Evolutionary conservation across 176 grass and related monocot genomes (phyloP).

Genomic region (Secale cereale): DNA sequence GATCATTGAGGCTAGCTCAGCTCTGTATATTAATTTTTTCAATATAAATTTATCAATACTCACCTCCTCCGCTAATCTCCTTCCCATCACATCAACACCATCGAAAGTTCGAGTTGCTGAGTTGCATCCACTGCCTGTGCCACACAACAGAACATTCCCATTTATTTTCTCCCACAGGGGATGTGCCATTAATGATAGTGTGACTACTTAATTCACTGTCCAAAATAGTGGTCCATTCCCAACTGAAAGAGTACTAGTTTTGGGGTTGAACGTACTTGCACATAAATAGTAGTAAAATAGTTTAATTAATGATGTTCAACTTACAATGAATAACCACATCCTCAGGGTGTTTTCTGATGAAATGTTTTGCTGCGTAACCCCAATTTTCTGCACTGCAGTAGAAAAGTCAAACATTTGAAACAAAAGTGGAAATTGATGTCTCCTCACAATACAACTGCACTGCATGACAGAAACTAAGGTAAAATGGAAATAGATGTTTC

Average conservation of each 20-base stretch:
- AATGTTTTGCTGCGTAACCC: conserved; percentile 77
- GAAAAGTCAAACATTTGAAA: conserved; percentile 14
- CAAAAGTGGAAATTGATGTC: not conserved
- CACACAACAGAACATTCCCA: not conserved
- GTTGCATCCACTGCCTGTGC: conserved; percentile 79
- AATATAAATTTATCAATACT: conserved; percentile 19
- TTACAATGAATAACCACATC: conserved; percentile 85
- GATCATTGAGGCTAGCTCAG: not conserved
- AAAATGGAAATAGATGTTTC: not conserved
- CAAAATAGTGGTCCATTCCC: not conserved
- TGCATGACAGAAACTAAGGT: not conserved
- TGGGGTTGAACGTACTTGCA: not conserved
- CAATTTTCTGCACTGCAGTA: conserved; percentile 81
- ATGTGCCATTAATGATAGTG: not conserved
- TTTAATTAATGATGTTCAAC: conserved; percentile 19
- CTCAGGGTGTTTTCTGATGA: conserved; percentile 72
- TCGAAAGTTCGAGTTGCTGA: conserved; percentile 60
- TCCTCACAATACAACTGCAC: not conserved
- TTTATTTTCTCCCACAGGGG: not conserved
- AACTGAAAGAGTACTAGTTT: not conserved
- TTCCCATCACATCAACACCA: conserved; percentile 89
- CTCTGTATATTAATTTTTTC: not conserved
- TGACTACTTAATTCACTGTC: conserved; percentile 1
- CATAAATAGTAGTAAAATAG: not conserved
- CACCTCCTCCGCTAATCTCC: conserved; percentile 87